Base-by-base conservation (phyloP, 805 yeast species). In the Kluyveromyces lactis region DNA sequence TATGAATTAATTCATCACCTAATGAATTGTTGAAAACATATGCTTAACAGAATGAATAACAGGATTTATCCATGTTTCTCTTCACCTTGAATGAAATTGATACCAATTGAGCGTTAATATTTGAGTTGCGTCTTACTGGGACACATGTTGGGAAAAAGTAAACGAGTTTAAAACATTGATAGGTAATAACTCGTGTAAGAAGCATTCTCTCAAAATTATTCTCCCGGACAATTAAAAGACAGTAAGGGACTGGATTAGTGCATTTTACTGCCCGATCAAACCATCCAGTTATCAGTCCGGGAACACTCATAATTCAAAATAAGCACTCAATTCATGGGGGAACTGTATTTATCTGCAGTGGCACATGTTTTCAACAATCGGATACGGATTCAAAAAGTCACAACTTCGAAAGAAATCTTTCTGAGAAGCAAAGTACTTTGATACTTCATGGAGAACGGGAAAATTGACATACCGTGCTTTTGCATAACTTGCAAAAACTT, bases 271-370 rank as follows among this genome's bases (percentile, higher is more conserved):
- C 47, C 84, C 81, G 84, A 75, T 67, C 95, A 77, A 67, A 70
- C 89, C 95, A 85, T 86, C 96, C 87, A 89, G 96, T 89, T 87
- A 89, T 87, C 94, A 85, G 80, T 79, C 81, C 95, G 96, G 92
- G 56, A 39, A 51, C 59, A 24, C n/a, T n/a, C n/a, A n/a, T n/a
- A n/a, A n/a, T n/a, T n/a, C n/a, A n/a, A n/a, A n/a, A n/a, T n/a
- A n/a, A n/a, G 24, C 24, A 21, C 24, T 21, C 24, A 6, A 6
- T 21, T 21, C 24, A 21, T n/a, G n/a, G n/a, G n/a, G n/a, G n/a
- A 57, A 58, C 58, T 50, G 21, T 18, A 26, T 26, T 26, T 26
- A 26, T 11, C 11, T 11, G n/a, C n/a, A n/a, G n/a, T n/a, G n/a
- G n/a, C n/a, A n/a, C n/a, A n/a, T n/a, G n/a, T n/a, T n/a, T 28